Evolutionary conservation across 2,329 filamentous ascomycete species (phyloP).

Genomic region (Paracamarosporium sp.): DNA sequence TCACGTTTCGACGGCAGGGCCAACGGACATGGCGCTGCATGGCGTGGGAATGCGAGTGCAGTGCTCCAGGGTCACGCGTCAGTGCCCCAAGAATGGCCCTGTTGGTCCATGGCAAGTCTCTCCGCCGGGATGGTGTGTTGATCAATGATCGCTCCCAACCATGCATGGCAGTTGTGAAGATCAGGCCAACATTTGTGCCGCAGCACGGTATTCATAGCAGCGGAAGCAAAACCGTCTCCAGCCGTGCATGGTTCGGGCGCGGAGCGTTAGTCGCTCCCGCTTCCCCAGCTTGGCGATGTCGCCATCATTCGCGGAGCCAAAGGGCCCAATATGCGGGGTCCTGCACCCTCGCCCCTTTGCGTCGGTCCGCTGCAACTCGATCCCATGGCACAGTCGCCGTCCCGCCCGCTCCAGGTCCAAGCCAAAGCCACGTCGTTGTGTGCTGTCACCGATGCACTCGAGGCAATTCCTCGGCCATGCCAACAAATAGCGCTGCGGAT

Average conservation of each 20-base stretch:
- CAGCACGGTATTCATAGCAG: constrained; percentile 1
- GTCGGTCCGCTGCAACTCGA: not conserved
- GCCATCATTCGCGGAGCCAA: constrained; percentile 2
- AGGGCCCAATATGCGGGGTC: not conserved
- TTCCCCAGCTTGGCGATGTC: constrained; percentile 6
- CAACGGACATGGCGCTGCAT: constrained; percentile 2
- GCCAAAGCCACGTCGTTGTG: not conserved
- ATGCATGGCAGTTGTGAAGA: not conserved
- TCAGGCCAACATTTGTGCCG: not conserved
- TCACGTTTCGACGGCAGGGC: not conserved
- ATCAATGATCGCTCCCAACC: not conserved
- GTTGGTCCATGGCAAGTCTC: not conserved
- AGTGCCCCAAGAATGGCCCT: not conserved
- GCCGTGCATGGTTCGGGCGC: constrained; percentile 2
- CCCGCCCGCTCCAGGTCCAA: not conserved
- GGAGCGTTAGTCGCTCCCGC: not conserved
- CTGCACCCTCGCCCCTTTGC: not conserved
- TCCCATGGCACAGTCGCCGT: not conserved
- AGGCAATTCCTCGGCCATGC: not conserved
- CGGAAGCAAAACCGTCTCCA: not conserved
- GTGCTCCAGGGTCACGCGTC: not conserved
- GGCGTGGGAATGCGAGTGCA: not conserved
- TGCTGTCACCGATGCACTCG: not conserved
- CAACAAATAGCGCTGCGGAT: constrained; percentile 6
- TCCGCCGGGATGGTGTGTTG: not conserved